These are phyloP conservation scores for Russula sp. DNA, from an alignment of 768 basidiomycete genomes.

Conservation along the genomic window DNA sequence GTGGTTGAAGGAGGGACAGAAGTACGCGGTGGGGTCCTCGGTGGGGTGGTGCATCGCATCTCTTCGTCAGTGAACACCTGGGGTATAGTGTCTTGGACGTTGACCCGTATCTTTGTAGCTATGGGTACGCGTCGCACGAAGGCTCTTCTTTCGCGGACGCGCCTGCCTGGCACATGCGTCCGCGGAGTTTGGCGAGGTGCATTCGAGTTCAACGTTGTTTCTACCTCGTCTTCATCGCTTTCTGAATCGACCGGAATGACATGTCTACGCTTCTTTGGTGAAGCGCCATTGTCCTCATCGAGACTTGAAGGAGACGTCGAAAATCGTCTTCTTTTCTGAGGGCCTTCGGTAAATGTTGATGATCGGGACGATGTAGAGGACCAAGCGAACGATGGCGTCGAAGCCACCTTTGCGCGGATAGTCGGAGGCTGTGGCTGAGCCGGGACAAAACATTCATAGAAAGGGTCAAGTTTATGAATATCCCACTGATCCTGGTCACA, in stretches of 20 bases:
- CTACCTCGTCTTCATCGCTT: constrained; percentile 45
- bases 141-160: constrained; percentile 22
- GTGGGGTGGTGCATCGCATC: constrained; percentile 18
- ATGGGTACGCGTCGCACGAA: constrained; percentile 4
- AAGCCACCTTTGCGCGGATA: constrained; percentile 32
- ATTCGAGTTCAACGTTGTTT: constrained; percentile 46
- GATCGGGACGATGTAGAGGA: constrained; percentile 25
- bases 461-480: constrained; percentile 75
- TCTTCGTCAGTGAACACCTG: constrained; percentile 8
- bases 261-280: constrained; percentile 25
- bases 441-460: constrained; percentile 63
- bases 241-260: constrained; percentile 31
- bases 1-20: constrained; percentile 12
- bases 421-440: constrained; percentile 32
- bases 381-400: constrained; percentile 19
- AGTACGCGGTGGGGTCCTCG: neutral
- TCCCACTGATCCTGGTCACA: constrained; percentile 82
- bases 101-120: neutral
- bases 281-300: constrained; percentile 16
- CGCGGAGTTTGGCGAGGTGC: constrained; percentile 8
- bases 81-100: neutral
- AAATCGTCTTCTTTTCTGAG: constrained; percentile 21
- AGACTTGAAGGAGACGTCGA: constrained; percentile 26
- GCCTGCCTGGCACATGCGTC: constrained; percentile 24
- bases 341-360: constrained; percentile 1